Percentiles rank a stretch among this genome's conserved stretches.
Conservation (phyloP, 73 alveolate species). For the Paraurostyla sp. region DNA sequence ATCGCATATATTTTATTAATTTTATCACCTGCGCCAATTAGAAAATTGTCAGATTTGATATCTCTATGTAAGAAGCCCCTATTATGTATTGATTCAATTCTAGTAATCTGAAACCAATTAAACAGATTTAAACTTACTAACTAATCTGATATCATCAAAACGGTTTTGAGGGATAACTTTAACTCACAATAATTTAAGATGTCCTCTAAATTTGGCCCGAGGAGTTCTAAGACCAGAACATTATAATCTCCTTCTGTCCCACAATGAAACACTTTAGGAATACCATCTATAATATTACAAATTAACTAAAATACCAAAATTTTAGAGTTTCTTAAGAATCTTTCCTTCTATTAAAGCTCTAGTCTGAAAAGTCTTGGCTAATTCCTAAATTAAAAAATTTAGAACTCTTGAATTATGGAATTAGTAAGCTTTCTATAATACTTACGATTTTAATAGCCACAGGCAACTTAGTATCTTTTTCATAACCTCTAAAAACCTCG, state of each 20-base stretch:
- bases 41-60: constrained; percentile 88
- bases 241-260: constrained; percentile 86
- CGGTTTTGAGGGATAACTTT: constrained; percentile 82
- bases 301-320: constrained; percentile 46
- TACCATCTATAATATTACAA: constrained; percentile 69
- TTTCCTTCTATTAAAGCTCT: constrained; percentile 29
- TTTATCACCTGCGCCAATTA: constrained; percentile 76
- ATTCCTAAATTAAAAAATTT: too few species aligned
- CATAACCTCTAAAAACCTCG: constrained; percentile 70
- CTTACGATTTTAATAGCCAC: constrained; percentile 82
- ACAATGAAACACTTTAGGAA: constrained; percentile 72
- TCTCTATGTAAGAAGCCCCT: constrained; percentile 86
- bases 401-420: too few species aligned
- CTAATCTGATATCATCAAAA: constrained; percentile 81
- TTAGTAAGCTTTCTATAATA: too few species aligned
- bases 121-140: constrained; percentile 53
- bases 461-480: constrained; percentile 68
- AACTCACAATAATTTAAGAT: constrained; percentile 72
- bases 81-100: constrained; percentile 80
- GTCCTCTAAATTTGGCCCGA: constrained; percentile 86
- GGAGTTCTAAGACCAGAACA: constrained; percentile 81
- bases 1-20: constrained; percentile 74
- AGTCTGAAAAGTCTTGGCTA: constrained; percentile 41
- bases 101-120: constrained; percentile 37
- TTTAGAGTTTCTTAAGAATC: constrained; percentile 3